phyloP scores from a whole-genome alignment of 2,329 filamentous ascomycete genomes.

The Penicillium psychrosexuale region DNA sequence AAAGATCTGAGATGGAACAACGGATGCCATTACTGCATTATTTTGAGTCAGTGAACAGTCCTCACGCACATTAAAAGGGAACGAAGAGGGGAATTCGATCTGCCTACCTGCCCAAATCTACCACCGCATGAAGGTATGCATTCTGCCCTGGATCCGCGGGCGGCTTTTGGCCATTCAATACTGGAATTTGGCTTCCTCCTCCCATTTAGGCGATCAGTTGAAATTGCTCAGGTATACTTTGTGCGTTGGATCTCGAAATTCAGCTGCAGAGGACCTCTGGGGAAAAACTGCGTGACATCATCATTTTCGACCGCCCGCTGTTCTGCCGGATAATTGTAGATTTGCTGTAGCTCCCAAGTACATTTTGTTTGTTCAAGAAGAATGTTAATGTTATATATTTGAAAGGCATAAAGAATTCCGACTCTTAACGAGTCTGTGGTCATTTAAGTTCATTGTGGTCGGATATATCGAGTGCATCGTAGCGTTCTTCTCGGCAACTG shows the following conservation, averaged over 20 bases:
- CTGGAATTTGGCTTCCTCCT: constrained; percentile 1
- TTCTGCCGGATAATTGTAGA: neutral
- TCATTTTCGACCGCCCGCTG: neutral
- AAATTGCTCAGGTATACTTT: neutral
- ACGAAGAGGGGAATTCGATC: neutral
- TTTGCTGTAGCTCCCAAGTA: neutral
- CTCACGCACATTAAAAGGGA: neutral
- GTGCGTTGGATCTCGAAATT: neutral
- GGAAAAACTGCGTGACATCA: constrained; percentile 1
- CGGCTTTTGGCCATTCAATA: neutral
- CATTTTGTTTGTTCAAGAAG: neutral
- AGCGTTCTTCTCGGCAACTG: too few species aligned
- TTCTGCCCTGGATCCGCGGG: constrained; percentile 5
- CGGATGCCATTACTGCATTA: constrained; percentile 73
- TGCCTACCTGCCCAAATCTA: constrained; percentile 41
- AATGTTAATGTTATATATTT: too few species aligned
- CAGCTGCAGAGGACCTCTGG: neutral
- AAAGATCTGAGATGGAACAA: constrained; percentile 79
- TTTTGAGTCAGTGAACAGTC: neutral
- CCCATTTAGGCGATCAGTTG: constrained; percentile 1
- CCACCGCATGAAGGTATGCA: constrained; percentile 30
- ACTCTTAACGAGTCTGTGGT: too few species aligned
- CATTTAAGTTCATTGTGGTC: neutral
- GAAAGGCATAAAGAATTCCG: neutral
- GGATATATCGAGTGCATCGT: neutral